Percentiles rank a stretch among this genome's conserved stretches.
Evolutionary conservation across 306 rosid genomes (phyloP).

Genomic region (Dalbergia oliveri): DNA sequence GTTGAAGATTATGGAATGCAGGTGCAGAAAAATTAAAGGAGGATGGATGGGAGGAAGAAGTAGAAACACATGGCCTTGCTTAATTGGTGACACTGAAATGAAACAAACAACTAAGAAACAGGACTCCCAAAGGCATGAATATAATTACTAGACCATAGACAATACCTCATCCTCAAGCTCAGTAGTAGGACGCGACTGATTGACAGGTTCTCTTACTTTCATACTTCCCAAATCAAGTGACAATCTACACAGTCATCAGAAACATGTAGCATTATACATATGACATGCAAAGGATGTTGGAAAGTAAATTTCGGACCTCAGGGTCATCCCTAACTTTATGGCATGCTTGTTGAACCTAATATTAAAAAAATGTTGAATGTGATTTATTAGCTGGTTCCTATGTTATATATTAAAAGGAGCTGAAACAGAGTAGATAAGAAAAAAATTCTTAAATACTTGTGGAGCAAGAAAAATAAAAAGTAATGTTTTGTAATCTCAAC

Average conservation of each 20-base stretch:
- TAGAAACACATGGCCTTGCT: slow-evolving; percentile 10
- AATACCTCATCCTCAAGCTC: slow-evolving; percentile 94
- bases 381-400: not conserved
- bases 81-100: slow-evolving; percentile 17
- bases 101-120: slow-evolving; percentile 18
- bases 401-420: not conserved
- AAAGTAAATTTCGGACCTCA: slow-evolving; percentile 17
- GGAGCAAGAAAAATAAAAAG: no score
- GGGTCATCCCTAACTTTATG: slow-evolving; percentile 20
- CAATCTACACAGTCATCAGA: slow-evolving; percentile 64
- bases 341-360: slow-evolving; percentile 24
- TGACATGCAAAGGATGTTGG: not conserved
- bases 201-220: slow-evolving; percentile 66
- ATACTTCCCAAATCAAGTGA: slow-evolving; percentile 86
- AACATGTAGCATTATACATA: slow-evolving; percentile 39
- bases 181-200: slow-evolving; percentile 57
- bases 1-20: slow-evolving; percentile 33
- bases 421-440: not conserved
- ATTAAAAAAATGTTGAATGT: slow-evolving; percentile 1
- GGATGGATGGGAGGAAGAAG: slow-evolving; percentile 13
- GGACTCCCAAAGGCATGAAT: slow-evolving; percentile 6
- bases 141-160: slow-evolving; percentile 26
- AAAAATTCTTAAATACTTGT: no score
- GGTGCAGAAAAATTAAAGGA: not conserved
- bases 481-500: no score